phyloP scores from a whole-genome alignment of 2,329 filamentous ascomycete genomes.

The Nectriaceae sp. region DNA sequence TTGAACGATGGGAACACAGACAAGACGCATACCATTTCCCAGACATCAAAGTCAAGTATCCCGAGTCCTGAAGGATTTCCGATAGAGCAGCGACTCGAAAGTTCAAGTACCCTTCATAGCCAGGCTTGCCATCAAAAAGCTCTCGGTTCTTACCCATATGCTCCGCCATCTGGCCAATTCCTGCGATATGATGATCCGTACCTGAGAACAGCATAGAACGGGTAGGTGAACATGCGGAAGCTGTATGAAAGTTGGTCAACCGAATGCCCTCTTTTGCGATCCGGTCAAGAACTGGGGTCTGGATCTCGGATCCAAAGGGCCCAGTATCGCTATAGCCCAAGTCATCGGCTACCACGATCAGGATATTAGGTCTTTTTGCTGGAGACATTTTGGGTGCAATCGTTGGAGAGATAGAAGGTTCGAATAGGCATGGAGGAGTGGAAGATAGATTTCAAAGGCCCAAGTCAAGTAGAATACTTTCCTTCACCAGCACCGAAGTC shows the following conservation, averaged over 20 bases:
- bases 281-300: conserved; percentile 55
- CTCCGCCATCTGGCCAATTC: conserved; percentile 55
- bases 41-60: conserved; percentile 32
- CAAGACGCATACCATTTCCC: conserved; percentile 31
- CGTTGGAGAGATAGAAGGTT: background rate
- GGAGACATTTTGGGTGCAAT: background rate
- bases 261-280: conserved; percentile 50
- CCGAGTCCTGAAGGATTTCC: conserved; percentile 29
- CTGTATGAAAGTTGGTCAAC: conserved; percentile 59
- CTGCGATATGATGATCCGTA: conserved; percentile 55
- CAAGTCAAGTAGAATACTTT: background rate
- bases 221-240: conserved; percentile 58
- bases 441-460: background rate
- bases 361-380: conserved; percentile 15
- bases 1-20: background rate
- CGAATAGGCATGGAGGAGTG: background rate
- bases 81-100: conserved; percentile 27
- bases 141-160: conserved; percentile 1
- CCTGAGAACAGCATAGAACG: conserved; percentile 61
- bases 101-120: conserved; percentile 34
- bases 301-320: conserved; percentile 54
- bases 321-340: conserved; percentile 20
- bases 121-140: conserved; percentile 12
- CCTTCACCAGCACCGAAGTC: background rate
- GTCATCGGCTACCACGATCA: conserved; percentile 22